Conservation (phyloP, 192 early-diverging fungal genomes). For the Coemansia sp. region DNA sequence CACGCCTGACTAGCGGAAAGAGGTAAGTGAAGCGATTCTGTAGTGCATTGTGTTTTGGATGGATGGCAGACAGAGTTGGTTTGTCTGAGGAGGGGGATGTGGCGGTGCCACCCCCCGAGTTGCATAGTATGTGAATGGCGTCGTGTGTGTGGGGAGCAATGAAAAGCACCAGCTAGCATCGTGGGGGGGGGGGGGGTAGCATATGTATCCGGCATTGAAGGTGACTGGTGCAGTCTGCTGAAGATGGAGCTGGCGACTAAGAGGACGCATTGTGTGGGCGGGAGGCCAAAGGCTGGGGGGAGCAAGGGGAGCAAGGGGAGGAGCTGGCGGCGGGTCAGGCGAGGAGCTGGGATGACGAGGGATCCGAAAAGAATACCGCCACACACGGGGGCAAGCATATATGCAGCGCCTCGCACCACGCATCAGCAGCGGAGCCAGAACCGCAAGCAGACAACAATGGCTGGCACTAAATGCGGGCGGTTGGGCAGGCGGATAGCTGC, state of each 20-base stretch:
- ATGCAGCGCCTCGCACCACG: conserved; percentile 6
- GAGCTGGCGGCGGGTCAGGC: background rate
- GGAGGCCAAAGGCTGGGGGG: background rate
- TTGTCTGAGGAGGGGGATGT: background rate
- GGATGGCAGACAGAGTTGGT: too few species aligned
- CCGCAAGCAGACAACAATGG: background rate
- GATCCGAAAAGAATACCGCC: conserved; percentile 6
- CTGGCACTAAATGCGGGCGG: conserved; percentile 2
- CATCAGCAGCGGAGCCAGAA: conserved; percentile 5
- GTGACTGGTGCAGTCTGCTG: too few species aligned
- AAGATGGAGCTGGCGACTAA: background rate
- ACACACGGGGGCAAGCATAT: conserved; percentile 3
- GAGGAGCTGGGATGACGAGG: background rate
- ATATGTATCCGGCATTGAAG: background rate
- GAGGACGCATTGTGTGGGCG: background rate
- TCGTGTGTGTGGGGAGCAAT: background rate
- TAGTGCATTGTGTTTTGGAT: too few species aligned
- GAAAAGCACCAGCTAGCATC: background rate
- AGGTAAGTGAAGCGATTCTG: background rate
- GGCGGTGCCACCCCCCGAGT: background rate
- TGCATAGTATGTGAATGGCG: conserved; percentile 3
- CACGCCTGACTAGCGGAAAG: background rate
- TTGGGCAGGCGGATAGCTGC: background rate
- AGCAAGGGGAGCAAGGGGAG: background rate
- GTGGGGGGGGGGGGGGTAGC: background rate